Conservation (phyloP, 1,284 basidiomycete species). For the Marasmius sp. region DNA sequence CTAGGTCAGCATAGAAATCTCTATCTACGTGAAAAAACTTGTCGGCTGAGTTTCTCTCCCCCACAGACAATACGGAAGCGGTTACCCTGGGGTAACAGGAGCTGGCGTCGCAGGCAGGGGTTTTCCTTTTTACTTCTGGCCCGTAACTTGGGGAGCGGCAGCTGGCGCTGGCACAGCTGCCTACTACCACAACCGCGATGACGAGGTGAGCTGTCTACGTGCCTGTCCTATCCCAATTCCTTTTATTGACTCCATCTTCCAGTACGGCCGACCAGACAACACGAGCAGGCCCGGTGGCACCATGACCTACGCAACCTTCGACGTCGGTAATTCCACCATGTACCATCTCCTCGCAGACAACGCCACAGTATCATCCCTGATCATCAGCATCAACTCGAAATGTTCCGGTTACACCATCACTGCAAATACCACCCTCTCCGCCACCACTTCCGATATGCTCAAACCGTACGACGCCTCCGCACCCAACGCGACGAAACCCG, state of each 20-base stretch:
- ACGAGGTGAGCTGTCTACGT: conserved; percentile 23
- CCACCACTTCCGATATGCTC: background rate
- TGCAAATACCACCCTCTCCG: conserved; percentile 1
- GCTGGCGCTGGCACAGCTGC: conserved; percentile 30
- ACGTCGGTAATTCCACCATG: conserved; percentile 41
- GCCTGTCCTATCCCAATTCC: background rate
- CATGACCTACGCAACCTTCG: conserved; percentile 49
- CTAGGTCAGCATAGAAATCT: background rate
- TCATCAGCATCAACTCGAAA: conserved; percentile 42
- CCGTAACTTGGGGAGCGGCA: conserved; percentile 49
- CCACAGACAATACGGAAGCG: conserved; percentile 47
- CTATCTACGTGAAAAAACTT: background rate
- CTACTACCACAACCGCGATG: conserved; percentile 43
- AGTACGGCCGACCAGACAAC: conserved; percentile 59
- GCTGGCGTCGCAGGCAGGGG: conserved; percentile 45
- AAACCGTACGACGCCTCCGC: conserved; percentile 12
- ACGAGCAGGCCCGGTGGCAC: conserved; percentile 58
- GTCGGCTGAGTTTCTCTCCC: background rate
- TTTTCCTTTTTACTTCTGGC: conserved; percentile 64
- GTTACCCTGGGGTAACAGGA: conserved; percentile 48
- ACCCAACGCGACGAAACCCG: conserved; percentile 39
- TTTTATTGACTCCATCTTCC: background rate
- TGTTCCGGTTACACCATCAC: conserved; percentile 31
- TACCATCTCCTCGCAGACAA: conserved; percentile 63
- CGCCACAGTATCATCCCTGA: conserved; percentile 49